Percentiles rank a stretch among this genome's conserved stretches.
phyloP scores from a whole-genome alignment of 129 eudicot genomes.

The Deinandra increscens region DNA sequence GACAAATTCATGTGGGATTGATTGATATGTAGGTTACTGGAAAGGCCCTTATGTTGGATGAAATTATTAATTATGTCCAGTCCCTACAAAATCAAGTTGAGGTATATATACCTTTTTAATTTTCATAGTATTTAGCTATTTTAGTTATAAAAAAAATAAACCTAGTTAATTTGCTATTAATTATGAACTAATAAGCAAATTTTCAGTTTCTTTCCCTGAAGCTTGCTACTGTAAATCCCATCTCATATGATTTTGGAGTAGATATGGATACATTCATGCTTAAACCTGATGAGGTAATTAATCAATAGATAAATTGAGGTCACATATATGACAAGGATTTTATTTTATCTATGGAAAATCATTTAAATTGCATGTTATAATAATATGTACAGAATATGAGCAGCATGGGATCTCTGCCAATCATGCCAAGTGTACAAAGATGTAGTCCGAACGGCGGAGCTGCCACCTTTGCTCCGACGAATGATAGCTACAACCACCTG shows the following conservation, averaged over 20 bases:
- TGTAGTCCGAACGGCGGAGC: slow-evolving; percentile 33
- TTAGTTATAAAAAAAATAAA: not conserved
- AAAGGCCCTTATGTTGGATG: slow-evolving; percentile 99
- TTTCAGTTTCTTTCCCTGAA: slow-evolving; percentile 88
- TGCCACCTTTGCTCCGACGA: slow-evolving; percentile 40
- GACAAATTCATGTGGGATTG: slow-evolving; percentile 67
- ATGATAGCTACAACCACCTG: slow-evolving; percentile 34
- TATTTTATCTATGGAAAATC: not conserved
- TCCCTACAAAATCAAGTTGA: slow-evolving; percentile 98
- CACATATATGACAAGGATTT: not conserved
- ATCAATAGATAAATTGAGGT: not conserved
- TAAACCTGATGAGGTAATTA: slow-evolving; percentile 68
- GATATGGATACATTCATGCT: slow-evolving; percentile 67
- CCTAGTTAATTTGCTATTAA: not conserved
- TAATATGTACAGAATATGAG: slow-evolving; percentile 44
- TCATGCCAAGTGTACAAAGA: slow-evolving; percentile 42
- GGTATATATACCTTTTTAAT: slow-evolving; percentile 35
- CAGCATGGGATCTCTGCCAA: slow-evolving; percentile 45
- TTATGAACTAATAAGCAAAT: not conserved
- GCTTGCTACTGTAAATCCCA: slow-evolving; percentile 83
- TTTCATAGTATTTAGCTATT: not conserved
- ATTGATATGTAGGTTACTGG: slow-evolving; percentile 75
- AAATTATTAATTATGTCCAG: slow-evolving; percentile 93
- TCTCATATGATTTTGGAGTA: slow-evolving; percentile 72
- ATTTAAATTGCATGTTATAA: slow-evolving; percentile 11